phyloP scores from a whole-genome alignment of 2,329 filamentous ascomycete genomes.

The Tolypocladium amazonense region DNA sequence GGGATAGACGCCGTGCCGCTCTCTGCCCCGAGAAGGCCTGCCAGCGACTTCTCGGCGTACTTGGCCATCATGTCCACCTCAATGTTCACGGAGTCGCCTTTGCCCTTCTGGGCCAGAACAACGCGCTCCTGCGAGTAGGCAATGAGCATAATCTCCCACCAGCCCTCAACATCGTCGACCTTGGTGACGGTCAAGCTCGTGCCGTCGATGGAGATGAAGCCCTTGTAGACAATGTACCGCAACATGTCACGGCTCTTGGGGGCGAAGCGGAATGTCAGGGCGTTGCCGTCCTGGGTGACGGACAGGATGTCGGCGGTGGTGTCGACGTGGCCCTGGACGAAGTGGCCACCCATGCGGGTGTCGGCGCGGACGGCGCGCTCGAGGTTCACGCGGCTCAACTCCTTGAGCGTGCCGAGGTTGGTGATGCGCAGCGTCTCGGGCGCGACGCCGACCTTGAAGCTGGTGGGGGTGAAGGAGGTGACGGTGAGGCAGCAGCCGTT shows the following conservation, averaged over 20 bases:
- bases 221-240: constrained; percentile 90
- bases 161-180: constrained; percentile 68
- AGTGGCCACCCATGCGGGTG: constrained; percentile 96
- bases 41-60: constrained; percentile 82
- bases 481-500: constrained; percentile 96
- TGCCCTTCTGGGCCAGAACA: constrained; percentile 66
- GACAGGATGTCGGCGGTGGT: constrained; percentile 67
- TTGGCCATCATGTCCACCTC: constrained; percentile 86
- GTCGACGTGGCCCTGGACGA: constrained; percentile 96
- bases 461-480: constrained; percentile 38
- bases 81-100: constrained; percentile 77
- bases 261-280: constrained; percentile 73
- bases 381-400: constrained; percentile 69
- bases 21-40: constrained; percentile 52
- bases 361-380: constrained; percentile 85
- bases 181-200: constrained; percentile 87
- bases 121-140: constrained; percentile 92
- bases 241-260: constrained; percentile 61
- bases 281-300: constrained; percentile 75
- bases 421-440: constrained; percentile 94
- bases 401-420: constrained; percentile 68
- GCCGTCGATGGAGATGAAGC: constrained; percentile 87
- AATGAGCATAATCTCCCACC: constrained; percentile 97
- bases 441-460: constrained; percentile 87
- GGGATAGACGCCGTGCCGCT: constrained; percentile 40